Percentiles rank a stretch among this genome's conserved stretches.
phyloP scores from a whole-genome alignment of 2,329 filamentous ascomycete species.

The Plectosphaerella plurivora region DNA sequence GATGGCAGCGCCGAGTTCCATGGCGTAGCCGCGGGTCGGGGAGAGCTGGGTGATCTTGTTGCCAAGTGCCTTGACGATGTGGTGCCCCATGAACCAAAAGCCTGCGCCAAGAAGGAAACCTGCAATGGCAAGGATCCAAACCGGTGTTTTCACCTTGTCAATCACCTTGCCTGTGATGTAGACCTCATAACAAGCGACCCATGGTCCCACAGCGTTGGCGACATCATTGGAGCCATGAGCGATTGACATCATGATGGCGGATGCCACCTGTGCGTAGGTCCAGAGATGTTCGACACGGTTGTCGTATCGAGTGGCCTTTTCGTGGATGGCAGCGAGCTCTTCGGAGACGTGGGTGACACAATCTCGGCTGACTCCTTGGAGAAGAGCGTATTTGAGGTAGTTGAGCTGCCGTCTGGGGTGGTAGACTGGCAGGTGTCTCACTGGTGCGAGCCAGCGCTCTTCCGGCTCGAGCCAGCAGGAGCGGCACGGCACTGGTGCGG shows the following conservation, averaged over 20 bases:
- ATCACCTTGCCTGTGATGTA: conserved; percentile 21
- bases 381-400: conserved; percentile 8
- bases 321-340: neutral
- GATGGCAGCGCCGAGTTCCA: conserved; percentile 34
- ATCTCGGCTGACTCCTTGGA: conserved; percentile 13
- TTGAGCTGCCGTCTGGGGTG: conserved; percentile 7
- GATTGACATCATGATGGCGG: conserved; percentile 32
- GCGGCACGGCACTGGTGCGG: neutral
- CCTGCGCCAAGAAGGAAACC: conserved; percentile 29
- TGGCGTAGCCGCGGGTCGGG: conserved; percentile 28
- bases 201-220: conserved; percentile 32
- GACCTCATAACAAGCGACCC: conserved; percentile 27
- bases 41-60: conserved; percentile 34
- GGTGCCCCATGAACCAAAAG: conserved; percentile 32
- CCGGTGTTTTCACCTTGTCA: conserved; percentile 23
- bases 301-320: conserved; percentile 33
- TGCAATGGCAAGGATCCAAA: conserved; percentile 30
- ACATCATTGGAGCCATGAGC: conserved; percentile 37
- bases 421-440: conserved; percentile 3
- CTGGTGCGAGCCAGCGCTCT: conserved; percentile 3
- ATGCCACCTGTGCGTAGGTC: conserved; percentile 34
- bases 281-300: conserved; percentile 39
- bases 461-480: neutral
- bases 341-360: conserved; percentile 4
- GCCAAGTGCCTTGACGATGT: conserved; percentile 32